phyloP scores from a whole-genome alignment of 2,329 filamentous ascomycete genomes.

The Lachnellula cervina region DNA sequence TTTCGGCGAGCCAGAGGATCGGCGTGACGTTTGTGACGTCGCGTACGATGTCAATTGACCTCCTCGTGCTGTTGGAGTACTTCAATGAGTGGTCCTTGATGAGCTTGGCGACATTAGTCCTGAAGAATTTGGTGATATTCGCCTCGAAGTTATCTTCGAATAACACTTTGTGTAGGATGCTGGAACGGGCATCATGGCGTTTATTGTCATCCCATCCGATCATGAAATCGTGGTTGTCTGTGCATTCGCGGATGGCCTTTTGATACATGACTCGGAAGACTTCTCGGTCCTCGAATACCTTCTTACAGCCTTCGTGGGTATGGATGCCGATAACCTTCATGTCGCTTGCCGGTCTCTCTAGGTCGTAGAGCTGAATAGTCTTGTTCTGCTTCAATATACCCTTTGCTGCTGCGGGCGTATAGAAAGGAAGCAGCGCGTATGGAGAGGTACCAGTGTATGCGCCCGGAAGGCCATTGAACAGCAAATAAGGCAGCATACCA shows the following conservation, averaged over 20 bases:
- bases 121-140: slow-evolving; percentile 41
- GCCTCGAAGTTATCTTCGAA: slow-evolving; percentile 41
- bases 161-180: slow-evolving; percentile 40
- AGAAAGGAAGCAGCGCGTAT: slow-evolving; percentile 46
- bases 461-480: slow-evolving; percentile 43
- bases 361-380: slow-evolving; percentile 42
- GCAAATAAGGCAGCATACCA: slow-evolving; percentile 39
- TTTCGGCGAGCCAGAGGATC: slow-evolving; percentile 46
- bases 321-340: slow-evolving; percentile 42
- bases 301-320: slow-evolving; percentile 45
- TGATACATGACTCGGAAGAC: slow-evolving; percentile 46
- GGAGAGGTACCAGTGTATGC: slow-evolving; percentile 45
- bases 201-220: slow-evolving; percentile 41
- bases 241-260: slow-evolving; percentile 36
- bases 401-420: slow-evolving; percentile 43
- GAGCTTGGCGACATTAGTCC: slow-evolving; percentile 37
- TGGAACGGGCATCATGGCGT: slow-evolving; percentile 37
- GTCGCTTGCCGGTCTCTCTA: slow-evolving; percentile 37
- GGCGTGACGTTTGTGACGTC: slow-evolving; percentile 56
- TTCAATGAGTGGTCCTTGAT: slow-evolving; percentile 44
- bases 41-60: slow-evolving; percentile 47
- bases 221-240: slow-evolving; percentile 43
- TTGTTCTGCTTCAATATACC: slow-evolving; percentile 44
- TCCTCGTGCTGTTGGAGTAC: slow-evolving; percentile 38
- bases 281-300: slow-evolving; percentile 44